Evolutionary conservation across 1,139 yeast genomes (phyloP), one percentile per base, ranked within the genome.

Genomic region (Taphrina populina): DNA sequence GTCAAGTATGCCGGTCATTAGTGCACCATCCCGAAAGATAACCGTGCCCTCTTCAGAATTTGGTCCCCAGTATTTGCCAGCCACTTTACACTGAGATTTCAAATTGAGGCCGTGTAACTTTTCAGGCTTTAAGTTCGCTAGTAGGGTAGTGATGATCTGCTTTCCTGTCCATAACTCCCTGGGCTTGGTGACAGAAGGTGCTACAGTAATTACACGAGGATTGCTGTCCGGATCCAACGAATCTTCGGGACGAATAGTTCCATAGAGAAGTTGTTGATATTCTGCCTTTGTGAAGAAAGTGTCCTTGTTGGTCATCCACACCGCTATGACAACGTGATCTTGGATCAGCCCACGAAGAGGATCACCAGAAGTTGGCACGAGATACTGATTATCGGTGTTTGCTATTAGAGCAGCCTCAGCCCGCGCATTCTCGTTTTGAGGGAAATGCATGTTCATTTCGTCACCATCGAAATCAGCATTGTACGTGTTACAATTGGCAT

Each of bases 381-480:
- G 78, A 69, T 94, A 94, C 73, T 92, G 98, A 60, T 95, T 86
- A 71, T 94, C 96, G 8, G 98, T 92, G 69, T 92, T 88, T 46
- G 98, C 98, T 68, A 94, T 78, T 69, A 88, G 80, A 66, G 88
- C 76, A 2, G 98, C 98, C 74, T 94, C 99, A 26, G 98, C 94
- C 67, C 92, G 83, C 11, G 98, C 98, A 65, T 88, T 88, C 74
- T 92, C 97, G 71, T 87, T 90, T 74, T 94, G 99, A 27, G 99
- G 99, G 77, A 94, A 92, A 74, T 94, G 99, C 96, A 94, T 85
- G 70, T 94, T 94, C 99, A 94, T 94, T 76, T 94, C 99, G 73
- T 94, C 99, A 76, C 99, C 99, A 74, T 94, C 99, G 67, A 94
- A 94, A 79, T 94, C 99, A 39, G 98, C 98, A 71, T 92, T 94